Evolutionary conservation across 78 protist genomes (phyloP).

Genomic region (Ministeria vibrans): DNA sequence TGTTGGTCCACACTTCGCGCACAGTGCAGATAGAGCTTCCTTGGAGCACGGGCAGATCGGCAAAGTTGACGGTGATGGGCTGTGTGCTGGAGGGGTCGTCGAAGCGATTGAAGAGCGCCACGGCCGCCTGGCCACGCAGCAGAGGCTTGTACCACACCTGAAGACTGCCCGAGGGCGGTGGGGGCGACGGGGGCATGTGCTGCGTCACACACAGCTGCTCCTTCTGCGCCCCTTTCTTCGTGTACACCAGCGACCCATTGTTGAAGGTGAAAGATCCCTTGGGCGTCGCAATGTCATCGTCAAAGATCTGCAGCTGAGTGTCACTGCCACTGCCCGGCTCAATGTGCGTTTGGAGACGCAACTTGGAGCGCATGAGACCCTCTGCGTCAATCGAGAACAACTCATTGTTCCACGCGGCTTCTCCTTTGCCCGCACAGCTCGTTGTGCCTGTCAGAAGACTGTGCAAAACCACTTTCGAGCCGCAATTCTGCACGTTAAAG

Average conservation of each 20-base stretch:
- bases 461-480: not conserved
- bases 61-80: not conserved
- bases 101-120: not conserved
- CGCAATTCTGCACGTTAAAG: not conserved
- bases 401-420: no score
- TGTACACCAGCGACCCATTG: not conserved
- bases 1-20: not conserved
- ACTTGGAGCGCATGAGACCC: no score
- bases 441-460: not conserved
- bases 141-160: not conserved
- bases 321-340: no score
- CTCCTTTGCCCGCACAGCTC: no score
- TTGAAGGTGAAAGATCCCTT: not conserved
- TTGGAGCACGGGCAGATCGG: not conserved
- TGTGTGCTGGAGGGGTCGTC: not conserved
- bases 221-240: no score
- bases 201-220: not conserved
- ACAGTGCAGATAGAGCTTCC: not conserved
- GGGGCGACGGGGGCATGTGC: not conserved
- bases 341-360: no score
- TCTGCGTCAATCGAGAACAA: no score
- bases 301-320: not conserved
- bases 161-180: not conserved
- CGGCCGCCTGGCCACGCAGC: not conserved
- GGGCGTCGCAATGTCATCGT: not conserved